Base-by-base conservation (phyloP, 352 stramenopile species). In the Globisporangium okanoganense region DNA sequence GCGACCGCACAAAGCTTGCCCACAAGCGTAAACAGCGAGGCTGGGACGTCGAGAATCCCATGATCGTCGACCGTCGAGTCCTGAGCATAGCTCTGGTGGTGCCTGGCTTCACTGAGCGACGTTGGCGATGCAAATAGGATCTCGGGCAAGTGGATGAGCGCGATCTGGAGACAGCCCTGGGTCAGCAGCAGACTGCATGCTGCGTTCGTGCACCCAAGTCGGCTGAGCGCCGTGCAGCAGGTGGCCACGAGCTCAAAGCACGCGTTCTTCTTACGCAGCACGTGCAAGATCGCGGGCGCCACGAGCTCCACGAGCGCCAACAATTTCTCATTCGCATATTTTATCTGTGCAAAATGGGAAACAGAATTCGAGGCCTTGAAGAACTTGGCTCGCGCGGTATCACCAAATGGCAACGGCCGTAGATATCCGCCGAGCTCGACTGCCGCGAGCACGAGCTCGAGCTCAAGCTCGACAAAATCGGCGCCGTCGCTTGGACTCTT, bases 1-100 rank as follows among this genome's bases (percentile, higher is more conserved):
- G 74, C 61, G 29, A 94, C 72, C 5, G 71, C 69, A 69, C 84
- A 90, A 0, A 94, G 63, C 44, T 83, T 86, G 3, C 64, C 76
- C 5, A 94, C 33, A 2, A 94, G 67, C 5, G 78, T 87, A 43
- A 82, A 92, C 3, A 94, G 58, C 48, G 84, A 75, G 7, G 78
- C 62, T 16, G 82, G 79, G 16, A 92, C 71, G n/a, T 74, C 66
- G 1, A 87, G 55, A 22, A 92, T 58, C 2, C 70, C 71, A 13
- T 76, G 56, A 47, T 85, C 67, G 45, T 88, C 72, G 2, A 74
- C 67, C 6, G 29, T 65, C 7, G 73, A 62, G 57, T 83, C 73
- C 20, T 71, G 48, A 14, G 65, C 16, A 55, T 66, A 59, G 25
- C 12, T 51, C 38, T 56, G 49, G 12, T 60, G 40, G 38, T 59